Evolutionary conservation across 2,329 filamentous ascomycete species (phyloP).

Genomic region (Trichophyton simii): DNA sequence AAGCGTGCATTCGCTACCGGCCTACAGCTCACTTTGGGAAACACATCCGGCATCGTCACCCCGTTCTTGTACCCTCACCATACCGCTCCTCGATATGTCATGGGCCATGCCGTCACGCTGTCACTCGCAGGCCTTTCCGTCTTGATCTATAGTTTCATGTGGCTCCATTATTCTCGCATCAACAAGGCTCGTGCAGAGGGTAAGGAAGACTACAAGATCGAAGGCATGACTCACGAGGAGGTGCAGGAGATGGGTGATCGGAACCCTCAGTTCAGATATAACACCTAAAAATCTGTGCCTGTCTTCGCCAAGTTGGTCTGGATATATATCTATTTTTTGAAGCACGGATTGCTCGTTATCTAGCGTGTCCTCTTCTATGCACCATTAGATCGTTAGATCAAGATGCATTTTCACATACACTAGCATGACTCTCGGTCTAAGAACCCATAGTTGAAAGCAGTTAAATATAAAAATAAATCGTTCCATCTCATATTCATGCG

Average conservation of each 20-base stretch:
- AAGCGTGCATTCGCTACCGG: constrained; percentile 63
- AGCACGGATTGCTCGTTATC: too few relatives aligned
- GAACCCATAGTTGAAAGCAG: too few relatives aligned
- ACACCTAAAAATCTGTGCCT: constrained; percentile 19
- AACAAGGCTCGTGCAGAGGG: constrained; percentile 35
- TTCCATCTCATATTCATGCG: too few relatives aligned
- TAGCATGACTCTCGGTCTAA: too few relatives aligned
- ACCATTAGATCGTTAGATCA: too few relatives aligned
- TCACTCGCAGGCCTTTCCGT: constrained; percentile 45
- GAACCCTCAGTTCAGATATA: constrained; percentile 31
- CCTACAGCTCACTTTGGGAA: constrained; percentile 58
- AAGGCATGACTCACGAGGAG: constrained; percentile 29
- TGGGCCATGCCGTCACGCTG: constrained; percentile 50
- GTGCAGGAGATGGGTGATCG: constrained; percentile 33
- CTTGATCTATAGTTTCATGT: constrained; percentile 43
- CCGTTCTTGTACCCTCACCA: constrained; percentile 42
- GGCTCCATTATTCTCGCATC: constrained; percentile 38
- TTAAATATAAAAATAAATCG: too few relatives aligned
- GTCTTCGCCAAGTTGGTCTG: too few relatives aligned
- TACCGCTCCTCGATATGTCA: constrained; percentile 47
- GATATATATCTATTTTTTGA: too few relatives aligned
- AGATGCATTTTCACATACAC: too few relatives aligned
- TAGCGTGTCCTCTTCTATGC: too few relatives aligned
- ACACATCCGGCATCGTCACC: constrained; percentile 59
- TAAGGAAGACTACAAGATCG: constrained; percentile 28